Conservation (phyloP, 2,329 filamentous ascomycete species). For the Didymella keratinophila region DNA sequence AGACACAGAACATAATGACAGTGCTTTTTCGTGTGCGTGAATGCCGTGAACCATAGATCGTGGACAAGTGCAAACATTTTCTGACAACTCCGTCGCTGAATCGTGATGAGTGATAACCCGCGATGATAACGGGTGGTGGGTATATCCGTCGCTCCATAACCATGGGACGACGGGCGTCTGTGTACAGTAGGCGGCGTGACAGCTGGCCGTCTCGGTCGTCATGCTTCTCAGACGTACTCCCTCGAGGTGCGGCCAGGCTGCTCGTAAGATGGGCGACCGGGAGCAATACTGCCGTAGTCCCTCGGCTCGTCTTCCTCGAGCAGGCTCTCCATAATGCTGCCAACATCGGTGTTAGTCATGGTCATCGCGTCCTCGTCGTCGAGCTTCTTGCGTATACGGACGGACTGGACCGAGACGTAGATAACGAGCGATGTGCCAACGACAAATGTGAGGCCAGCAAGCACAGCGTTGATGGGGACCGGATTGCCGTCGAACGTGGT, state of each 20-base stretch:
- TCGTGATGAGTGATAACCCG: neutral
- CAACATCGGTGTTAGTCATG: constrained; percentile 74
- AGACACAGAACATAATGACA: neutral
- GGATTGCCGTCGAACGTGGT: constrained; percentile 74
- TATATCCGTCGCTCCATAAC: neutral
- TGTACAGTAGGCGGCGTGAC: neutral
- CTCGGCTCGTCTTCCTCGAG: constrained; percentile 47
- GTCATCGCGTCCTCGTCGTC: constrained; percentile 58
- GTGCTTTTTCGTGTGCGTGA: neutral
- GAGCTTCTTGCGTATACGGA: constrained; percentile 42
- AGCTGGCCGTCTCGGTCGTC: too few relatives aligned
- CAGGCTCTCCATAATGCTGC: constrained; percentile 59
- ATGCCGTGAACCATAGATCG: neutral
- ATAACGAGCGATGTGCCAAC: constrained; percentile 70
- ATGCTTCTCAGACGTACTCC: constrained; percentile 7
- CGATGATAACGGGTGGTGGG: neutral
- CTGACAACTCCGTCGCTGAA: neutral
- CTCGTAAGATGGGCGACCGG: constrained; percentile 2
- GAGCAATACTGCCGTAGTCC: constrained; percentile 36
- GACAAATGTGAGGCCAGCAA: constrained; percentile 67
- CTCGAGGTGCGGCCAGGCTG: constrained; percentile 1
- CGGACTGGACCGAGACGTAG: constrained; percentile 44
- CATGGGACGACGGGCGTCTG: neutral
- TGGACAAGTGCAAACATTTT: neutral
- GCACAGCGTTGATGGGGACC: constrained; percentile 74